Evolutionary conservation across 805 yeast genomes (phyloP).

Genomic region (Deakozyma indianensis): DNA sequence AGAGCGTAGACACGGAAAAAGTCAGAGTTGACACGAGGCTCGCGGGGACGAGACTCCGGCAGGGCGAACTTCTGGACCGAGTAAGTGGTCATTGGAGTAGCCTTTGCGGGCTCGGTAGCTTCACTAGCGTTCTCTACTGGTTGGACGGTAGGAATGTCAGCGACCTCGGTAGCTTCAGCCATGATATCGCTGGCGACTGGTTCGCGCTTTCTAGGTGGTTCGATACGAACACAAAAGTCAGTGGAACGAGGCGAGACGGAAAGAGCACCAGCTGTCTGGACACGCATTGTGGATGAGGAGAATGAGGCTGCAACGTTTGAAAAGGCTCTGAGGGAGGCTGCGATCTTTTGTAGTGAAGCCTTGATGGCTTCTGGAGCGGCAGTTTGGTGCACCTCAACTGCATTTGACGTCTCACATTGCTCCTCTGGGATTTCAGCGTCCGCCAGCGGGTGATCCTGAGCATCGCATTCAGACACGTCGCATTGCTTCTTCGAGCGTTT

Average conservation of each 20-base stretch:
- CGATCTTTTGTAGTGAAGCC: background rate
- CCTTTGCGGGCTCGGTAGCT: background rate
- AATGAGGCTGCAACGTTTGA: background rate
- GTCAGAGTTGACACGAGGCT: slow-evolving; percentile 20
- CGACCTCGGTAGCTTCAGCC: background rate
- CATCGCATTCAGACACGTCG: slow-evolving; percentile 1
- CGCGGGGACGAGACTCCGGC: slow-evolving; percentile 18
- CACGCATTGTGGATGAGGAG: background rate
- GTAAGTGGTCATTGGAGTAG: slow-evolving; percentile 12
- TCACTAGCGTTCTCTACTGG: background rate
- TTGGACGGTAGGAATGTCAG: background rate
- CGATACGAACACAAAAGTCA: slow-evolving; percentile 1
- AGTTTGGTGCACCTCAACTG: too few relatives aligned
- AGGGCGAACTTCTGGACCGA: slow-evolving; percentile 17
- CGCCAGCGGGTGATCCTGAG: background rate
- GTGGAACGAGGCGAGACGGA: background rate
- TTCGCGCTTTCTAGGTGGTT: background rate
- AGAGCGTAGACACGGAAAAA: slow-evolving; percentile 21
- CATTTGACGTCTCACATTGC: too few relatives aligned
- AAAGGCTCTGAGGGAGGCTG: background rate
- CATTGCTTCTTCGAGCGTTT: background rate
- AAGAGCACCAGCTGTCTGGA: background rate
- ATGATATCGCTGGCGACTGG: background rate
- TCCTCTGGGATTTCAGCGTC: too few relatives aligned
- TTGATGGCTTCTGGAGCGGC: background rate